Base-by-base conservation (phyloP, 192 early-diverging fungal species). In the Coemansia sp. region DNA sequence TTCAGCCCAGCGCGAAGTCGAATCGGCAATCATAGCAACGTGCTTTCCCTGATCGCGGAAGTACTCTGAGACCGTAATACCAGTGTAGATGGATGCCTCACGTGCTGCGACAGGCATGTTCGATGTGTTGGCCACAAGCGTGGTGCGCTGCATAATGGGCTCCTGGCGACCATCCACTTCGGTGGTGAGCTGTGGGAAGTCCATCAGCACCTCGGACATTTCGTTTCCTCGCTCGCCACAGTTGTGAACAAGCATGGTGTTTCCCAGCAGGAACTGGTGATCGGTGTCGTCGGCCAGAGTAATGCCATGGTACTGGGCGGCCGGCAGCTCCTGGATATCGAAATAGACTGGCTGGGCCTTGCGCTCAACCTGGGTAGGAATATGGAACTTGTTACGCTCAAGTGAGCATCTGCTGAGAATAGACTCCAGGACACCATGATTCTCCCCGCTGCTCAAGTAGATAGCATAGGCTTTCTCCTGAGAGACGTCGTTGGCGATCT, bases 41-140 rank as follows among this genome's bases (percentile, higher is more conserved):
- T 99, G 89, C 85, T 93, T 95, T 68, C 97, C 97, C 81, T 97
- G 94, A 83, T 99, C 97, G 84, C 97, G 93, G 94, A 99, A 99
- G 84, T 99, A 99, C 84, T 99, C 97, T 19, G 95, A 96, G 15
- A 99, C 81, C 1, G 97, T 99, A 80, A 99, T 99, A 73, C 97
- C 97, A 35, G 97, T 99, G 87, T 99, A 99, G 73, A 99, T 99
- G 27, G 96, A 98, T 15, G 97, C 97, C 83, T 99, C 97, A 81
- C 97, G 94, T 63, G 97, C 97, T 66, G 97, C 94, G 39, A 99
- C 97, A 67, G 97, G 97, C 97, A 99, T 99, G 88, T 99, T 99
- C 76, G 96, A 98, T 22, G 97, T 99, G 84, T 99, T 99, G 50
- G 97, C 97, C 7, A 99, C 94, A 27, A 99, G 88, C 22, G 96